These are phyloP conservation scores for Pelargonium myrrhifolium DNA, from an alignment of 441 rosid genomes.

Conservation along the genomic window DNA sequence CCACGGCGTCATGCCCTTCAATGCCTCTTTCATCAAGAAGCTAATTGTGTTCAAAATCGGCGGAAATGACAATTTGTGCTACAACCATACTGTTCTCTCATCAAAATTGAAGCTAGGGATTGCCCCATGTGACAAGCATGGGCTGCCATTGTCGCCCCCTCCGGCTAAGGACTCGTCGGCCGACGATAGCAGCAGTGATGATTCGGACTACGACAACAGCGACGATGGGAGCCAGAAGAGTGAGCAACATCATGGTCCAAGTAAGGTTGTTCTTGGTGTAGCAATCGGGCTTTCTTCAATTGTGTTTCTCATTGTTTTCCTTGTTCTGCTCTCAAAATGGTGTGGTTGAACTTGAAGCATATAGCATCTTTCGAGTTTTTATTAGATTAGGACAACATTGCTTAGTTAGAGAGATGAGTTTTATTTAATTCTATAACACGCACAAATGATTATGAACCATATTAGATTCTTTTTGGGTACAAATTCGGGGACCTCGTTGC, in stretches of 20 bases:
- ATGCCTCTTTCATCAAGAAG: conserved; percentile 52
- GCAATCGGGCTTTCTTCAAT: conserved; percentile 78
- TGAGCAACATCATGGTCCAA: conserved; percentile 90
- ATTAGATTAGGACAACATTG: conserved; percentile 21
- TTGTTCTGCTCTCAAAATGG: conserved; percentile 74
- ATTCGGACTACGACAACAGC: conserved; percentile 15
- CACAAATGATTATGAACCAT: too few species aligned
- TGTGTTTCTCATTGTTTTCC: conserved; percentile 80
- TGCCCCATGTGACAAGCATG: conserved; percentile 76
- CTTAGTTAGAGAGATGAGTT: too few species aligned
- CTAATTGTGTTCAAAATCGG: conserved; percentile 63
- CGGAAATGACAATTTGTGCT: conserved; percentile 69
- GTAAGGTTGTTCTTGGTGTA: conserved; percentile 77
- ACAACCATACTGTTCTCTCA: conserved; percentile 55
- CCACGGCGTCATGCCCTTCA: conserved; percentile 81
- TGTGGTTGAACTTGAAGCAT: conserved; percentile 46
- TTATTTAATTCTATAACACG: too few species aligned
- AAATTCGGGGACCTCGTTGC: too few species aligned
- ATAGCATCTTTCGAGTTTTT: conserved; percentile 10
- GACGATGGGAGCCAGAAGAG: conserved; percentile 18
- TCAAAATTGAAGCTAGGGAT: conserved; percentile 79
- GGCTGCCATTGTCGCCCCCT: conserved; percentile 79
- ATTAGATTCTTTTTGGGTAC: too few species aligned
- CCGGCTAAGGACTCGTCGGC: conserved; percentile 51
- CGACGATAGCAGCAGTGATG: conserved; percentile 30